Base-by-base conservation (phyloP, 805 yeast species). In the Tetrapisispora pingtungensis region DNA sequence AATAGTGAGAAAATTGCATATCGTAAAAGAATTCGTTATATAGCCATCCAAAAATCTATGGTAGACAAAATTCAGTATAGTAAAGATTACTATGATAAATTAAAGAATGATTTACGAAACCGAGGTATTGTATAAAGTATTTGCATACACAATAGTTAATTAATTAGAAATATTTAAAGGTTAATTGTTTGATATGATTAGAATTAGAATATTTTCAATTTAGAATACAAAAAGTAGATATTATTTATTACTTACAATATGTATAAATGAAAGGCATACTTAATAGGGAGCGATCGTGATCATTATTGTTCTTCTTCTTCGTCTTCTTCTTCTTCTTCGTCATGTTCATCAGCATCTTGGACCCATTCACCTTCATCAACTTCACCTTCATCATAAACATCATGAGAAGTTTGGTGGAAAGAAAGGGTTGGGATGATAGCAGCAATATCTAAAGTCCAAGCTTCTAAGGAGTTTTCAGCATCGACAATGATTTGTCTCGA, bases 401-500 rank as follows among this genome's bases (percentile, higher is more conserved):
- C 89, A 47, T 83, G 81, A 48, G 73, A 75, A 46, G 81, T 74
- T 56, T 82, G 86, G 61, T 84, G 86, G 70, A 86, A 78, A 15
- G 94, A 84, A 61, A 88, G 77, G 52, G 96, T 77, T 59, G 96
- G 96, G 77, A 86, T 89, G 60, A 90, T 94, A 51, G 80, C 89
- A 56, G 97, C 96, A 62, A 81, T 77, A 69, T 93, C 97, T 61
- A 89, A 76, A 56, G 97, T 93, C 98, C 98, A 90, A 50, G 87
- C 77, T 50, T 94, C 95, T 61, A 90, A 77, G 50, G 97, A 95
- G 57, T 81, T 82, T 75, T 90, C 98, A 56, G 95, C 93, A 68
- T 90, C 97, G 65, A 88, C 84, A 62, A 93, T 88, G 72, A 93
- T 87, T 75, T 93, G 97, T 76, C 88, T 89, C 50, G 96, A 84